Conservation (phyloP, 257 asterid species). For the Ophiorrhiza pumila region DNA sequence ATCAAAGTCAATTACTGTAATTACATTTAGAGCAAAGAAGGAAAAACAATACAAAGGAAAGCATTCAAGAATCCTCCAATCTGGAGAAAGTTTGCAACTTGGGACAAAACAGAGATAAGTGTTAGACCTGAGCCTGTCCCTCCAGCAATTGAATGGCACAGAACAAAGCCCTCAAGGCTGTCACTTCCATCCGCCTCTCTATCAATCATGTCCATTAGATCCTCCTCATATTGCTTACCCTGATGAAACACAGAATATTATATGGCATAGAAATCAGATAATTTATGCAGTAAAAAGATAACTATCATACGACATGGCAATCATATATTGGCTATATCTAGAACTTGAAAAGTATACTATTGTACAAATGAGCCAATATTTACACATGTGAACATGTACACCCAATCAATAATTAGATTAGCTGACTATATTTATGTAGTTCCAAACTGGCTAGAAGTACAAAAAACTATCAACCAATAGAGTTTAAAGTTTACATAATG, state of each 20-base stretch:
- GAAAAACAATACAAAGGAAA: neutral
- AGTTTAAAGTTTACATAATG: neutral
- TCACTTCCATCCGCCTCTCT: constrained; percentile 99
- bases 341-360: neutral
- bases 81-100: neutral
- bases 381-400: no score
- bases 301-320: neutral
- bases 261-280: neutral
- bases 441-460: neutral
- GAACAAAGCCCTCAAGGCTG: constrained; percentile 98
- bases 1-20: neutral
- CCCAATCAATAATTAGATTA: neutral
- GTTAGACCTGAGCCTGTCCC: constrained; percentile 88
- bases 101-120: neutral
- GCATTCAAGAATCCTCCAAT: neutral
- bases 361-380: neutral
- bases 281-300: neutral
- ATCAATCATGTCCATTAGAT: constrained; percentile 98
- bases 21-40: neutral
- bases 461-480: neutral
- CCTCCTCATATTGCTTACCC: constrained; percentile 98
- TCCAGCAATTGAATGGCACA: constrained; percentile 98
- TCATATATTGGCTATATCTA: neutral
- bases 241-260: constrained; percentile 23
- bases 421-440: neutral